phyloP scores from a whole-genome alignment of 176 grass and related monocot species.

The Musa acuminata region DNA sequence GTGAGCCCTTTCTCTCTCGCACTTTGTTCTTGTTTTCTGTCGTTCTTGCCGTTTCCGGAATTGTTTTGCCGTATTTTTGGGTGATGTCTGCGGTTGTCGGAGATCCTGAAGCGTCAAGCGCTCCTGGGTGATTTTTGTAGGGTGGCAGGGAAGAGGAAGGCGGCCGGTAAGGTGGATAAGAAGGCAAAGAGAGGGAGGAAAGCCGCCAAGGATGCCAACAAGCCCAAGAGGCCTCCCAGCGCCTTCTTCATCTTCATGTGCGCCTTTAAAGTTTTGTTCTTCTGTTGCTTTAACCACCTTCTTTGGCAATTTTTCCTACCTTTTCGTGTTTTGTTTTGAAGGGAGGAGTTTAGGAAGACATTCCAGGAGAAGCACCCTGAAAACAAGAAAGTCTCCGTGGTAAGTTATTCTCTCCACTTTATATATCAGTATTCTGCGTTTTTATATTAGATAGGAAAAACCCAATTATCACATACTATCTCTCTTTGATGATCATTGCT shows the following conservation, averaged over 20 bases:
- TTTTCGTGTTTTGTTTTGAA: not conserved
- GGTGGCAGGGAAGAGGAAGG: slow-evolving; percentile 5
- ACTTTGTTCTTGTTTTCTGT: no score
- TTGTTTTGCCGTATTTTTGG: not conserved
- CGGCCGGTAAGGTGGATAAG: not conserved
- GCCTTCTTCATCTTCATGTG: slow-evolving; percentile 52
- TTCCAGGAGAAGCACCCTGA: slow-evolving; percentile 34
- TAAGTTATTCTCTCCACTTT: slow-evolving; percentile 4
- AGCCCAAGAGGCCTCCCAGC: slow-evolving; percentile 37
- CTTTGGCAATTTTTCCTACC: not conserved
- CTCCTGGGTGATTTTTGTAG: no score
- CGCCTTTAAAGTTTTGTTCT: not conserved
- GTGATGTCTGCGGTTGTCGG: not conserved
- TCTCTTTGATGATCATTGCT: not conserved
- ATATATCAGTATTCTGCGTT: no score
- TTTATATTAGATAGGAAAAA: no score
- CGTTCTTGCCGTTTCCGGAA: not conserved
- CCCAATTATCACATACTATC: not conserved
- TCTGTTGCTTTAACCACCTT: not conserved
- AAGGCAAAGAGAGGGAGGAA: slow-evolving; percentile 22
- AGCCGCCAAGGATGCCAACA: slow-evolving; percentile 28
- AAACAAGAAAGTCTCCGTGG: slow-evolving; percentile 31
- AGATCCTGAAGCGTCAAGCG: not conserved
- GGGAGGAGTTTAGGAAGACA: slow-evolving; percentile 33
- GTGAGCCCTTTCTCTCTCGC: slow-evolving; percentile 2